These are phyloP conservation scores for Agapanthus africanus DNA, from an alignment of 106 monocot species.

Conservation along the genomic window DNA sequence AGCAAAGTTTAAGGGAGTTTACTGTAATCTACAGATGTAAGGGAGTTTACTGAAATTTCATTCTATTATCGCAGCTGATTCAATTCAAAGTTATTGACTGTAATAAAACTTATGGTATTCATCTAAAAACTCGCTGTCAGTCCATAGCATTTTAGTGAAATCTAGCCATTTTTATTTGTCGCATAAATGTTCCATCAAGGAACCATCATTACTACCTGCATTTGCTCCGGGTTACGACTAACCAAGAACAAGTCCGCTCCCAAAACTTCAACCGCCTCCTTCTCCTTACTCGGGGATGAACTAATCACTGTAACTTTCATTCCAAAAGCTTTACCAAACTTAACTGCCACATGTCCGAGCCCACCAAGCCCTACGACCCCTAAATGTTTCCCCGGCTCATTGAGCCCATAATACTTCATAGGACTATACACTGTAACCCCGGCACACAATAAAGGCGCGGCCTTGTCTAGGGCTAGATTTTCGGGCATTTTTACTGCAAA, in stretches of 20 bases:
- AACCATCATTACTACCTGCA: not conserved
- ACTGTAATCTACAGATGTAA: too few species aligned
- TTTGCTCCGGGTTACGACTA: constrained; percentile 3
- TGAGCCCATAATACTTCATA: constrained; percentile 54
- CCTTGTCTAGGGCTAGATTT: constrained; percentile 47
- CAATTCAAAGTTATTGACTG: too few species aligned
- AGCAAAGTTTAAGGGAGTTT: too few species aligned
- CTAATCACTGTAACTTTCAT: constrained; percentile 79
- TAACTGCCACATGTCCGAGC: constrained; percentile 76
- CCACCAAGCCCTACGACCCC: constrained; percentile 71
- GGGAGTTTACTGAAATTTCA: too few species aligned
- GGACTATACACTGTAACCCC: constrained; percentile 72
- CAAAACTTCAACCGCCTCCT: constrained; percentile 46
- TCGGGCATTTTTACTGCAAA: constrained; percentile 58
- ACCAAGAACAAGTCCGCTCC: constrained; percentile 27
- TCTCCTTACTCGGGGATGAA: constrained; percentile 41
- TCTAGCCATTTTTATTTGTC: too few species aligned
- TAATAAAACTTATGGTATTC: too few species aligned
- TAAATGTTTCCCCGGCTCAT: constrained; percentile 52
- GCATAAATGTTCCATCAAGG: too few species aligned
- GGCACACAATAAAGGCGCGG: constrained; percentile 69
- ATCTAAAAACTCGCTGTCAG: too few species aligned
- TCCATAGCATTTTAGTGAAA: too few species aligned
- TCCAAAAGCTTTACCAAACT: constrained; percentile 75
- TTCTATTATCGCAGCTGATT: too few species aligned